These are phyloP conservation scores for Saturnispora quitensis DNA, from an alignment of 805 yeast genomes.

Conservation along the genomic window DNA sequence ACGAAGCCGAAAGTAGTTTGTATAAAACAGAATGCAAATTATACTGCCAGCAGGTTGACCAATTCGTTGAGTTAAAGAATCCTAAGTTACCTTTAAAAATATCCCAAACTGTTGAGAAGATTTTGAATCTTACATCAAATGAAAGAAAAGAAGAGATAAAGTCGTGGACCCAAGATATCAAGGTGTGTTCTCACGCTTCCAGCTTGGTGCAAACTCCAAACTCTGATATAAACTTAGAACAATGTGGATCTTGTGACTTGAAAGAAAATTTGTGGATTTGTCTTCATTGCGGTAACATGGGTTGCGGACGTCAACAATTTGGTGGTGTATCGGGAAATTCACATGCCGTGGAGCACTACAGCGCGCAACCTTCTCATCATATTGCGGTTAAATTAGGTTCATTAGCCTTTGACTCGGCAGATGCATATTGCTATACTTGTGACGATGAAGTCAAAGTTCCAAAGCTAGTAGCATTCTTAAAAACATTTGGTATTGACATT, in stretches of 20 bases:
- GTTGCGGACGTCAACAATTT: constrained; percentile 92
- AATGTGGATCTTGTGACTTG: constrained; percentile 55
- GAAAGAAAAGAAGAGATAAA: constrained; percentile 59
- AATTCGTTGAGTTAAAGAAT: constrained; percentile 23
- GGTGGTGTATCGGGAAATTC: constrained; percentile 93
- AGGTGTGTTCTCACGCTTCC: constrained; percentile 69
- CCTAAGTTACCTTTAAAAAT: constrained; percentile 24
- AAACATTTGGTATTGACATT: constrained; percentile 60
- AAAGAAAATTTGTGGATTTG: constrained; percentile 86
- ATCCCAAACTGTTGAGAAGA: constrained; percentile 30
- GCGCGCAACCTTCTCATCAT: constrained; percentile 47
- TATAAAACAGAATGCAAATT: constrained; percentile 39
- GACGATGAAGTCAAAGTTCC: constrained; percentile 84
- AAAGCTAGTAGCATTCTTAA: constrained; percentile 37
- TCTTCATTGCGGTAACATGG: constrained; percentile 78
- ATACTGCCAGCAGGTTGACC: constrained; percentile 30
- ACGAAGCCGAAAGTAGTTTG: constrained; percentile 52
- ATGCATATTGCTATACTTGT: constrained; percentile 81
- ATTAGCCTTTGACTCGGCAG: constrained; percentile 68
- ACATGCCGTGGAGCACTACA: constrained; percentile 74
- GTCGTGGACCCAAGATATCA: constrained; percentile 87
- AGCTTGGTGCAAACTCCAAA: constrained; percentile 35
- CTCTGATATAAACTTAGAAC: constrained; percentile 26
- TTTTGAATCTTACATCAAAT: constrained; percentile 51
- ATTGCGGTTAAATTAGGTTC: constrained; percentile 90